A percentile compares a stretch with the other conserved stretches of the same genome.
phyloP scores from a whole-genome alignment of 2,329 filamentous ascomycete species.

The Stromatinia cepivora region DNA sequence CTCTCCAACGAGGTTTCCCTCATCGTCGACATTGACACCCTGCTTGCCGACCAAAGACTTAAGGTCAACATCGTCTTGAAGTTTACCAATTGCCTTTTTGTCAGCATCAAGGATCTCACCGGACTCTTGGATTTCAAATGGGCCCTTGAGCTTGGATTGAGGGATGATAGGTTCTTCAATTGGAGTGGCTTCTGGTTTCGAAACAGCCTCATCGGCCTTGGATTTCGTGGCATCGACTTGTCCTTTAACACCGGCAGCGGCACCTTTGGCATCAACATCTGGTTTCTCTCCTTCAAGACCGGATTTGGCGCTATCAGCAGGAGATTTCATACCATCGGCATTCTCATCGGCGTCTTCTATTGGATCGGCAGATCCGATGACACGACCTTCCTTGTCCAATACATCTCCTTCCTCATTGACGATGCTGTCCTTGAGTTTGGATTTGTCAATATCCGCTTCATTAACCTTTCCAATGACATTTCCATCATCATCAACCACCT shows the following conservation, averaged over 20 bases:
- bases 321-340: slow-evolving; percentile 28
- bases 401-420: slow-evolving; percentile 51
- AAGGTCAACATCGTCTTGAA: slow-evolving; percentile 17
- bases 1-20: slow-evolving; percentile 59
- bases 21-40: slow-evolving; percentile 56
- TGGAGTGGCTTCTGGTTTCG: slow-evolving; percentile 41
- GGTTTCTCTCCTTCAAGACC: slow-evolving; percentile 34
- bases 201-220: slow-evolving; percentile 8
- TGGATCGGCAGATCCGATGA: slow-evolving; percentile 43
- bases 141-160: slow-evolving; percentile 21
- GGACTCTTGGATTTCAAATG: slow-evolving; percentile 21
- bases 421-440: slow-evolving; percentile 47
- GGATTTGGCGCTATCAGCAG: slow-evolving; percentile 20
- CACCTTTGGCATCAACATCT: slow-evolving; percentile 37
- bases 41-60: slow-evolving; percentile 17
- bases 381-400: slow-evolving; percentile 54
- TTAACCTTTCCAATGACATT: slow-evolving; percentile 58
- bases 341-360: slow-evolving; percentile 5
- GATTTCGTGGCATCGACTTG: not conserved
- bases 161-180: slow-evolving; percentile 13
- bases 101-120: slow-evolving; percentile 20
- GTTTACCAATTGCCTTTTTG: slow-evolving; percentile 20
- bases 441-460: slow-evolving; percentile 57
- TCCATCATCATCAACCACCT: slow-evolving; percentile 54
- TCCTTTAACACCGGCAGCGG: not conserved